These are phyloP conservation scores for Chloroidium sp. DNA, from an alignment of 163 green algal species.

Conservation along the genomic window DNA sequence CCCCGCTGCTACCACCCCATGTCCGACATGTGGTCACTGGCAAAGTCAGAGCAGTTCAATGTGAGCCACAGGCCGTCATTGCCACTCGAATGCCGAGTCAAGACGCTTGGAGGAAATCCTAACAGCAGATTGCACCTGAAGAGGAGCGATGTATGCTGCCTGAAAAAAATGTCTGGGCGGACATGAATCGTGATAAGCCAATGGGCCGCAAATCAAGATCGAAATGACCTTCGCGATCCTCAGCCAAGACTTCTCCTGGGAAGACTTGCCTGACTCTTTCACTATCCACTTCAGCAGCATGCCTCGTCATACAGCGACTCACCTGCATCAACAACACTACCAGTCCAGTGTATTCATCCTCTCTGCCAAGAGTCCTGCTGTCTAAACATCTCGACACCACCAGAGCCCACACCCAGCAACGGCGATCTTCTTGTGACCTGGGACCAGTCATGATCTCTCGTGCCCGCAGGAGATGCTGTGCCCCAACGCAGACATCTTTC, in stretches of 20 bases:
- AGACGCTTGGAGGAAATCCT: neutral
- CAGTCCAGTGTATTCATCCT: too few relatives aligned
- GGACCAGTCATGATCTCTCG: neutral
- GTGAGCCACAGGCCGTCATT: neutral
- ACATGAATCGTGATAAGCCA: too few relatives aligned
- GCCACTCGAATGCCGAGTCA: neutral
- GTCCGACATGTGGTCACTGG: constrained; percentile 16
- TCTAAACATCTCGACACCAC: neutral
- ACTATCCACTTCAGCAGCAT: neutral
- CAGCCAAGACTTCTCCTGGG: too few relatives aligned
- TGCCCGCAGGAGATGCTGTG: constrained; percentile 7
- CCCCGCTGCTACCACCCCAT: constrained; percentile 36
- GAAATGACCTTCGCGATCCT: too few relatives aligned
- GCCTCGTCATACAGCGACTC: too few relatives aligned
- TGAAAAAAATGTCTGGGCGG: too few relatives aligned
- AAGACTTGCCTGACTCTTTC: neutral
- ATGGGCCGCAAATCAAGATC: too few relatives aligned
- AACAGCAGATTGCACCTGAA: too few relatives aligned
- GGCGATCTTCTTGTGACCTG: neutral
- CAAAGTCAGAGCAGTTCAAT: constrained; percentile 9
- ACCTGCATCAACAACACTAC: too few relatives aligned
- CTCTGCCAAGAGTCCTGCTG: neutral
- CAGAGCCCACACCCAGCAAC: neutral
- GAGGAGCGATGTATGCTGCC: too few relatives aligned
- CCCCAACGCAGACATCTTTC: constrained; percentile 10